A percentile compares a stretch with the other conserved stretches of the same genome.
These are phyloP conservation scores for Xylogone sp. DNA, from an alignment of 2,329 filamentous ascomycete species.

Conservation along the genomic window DNA sequence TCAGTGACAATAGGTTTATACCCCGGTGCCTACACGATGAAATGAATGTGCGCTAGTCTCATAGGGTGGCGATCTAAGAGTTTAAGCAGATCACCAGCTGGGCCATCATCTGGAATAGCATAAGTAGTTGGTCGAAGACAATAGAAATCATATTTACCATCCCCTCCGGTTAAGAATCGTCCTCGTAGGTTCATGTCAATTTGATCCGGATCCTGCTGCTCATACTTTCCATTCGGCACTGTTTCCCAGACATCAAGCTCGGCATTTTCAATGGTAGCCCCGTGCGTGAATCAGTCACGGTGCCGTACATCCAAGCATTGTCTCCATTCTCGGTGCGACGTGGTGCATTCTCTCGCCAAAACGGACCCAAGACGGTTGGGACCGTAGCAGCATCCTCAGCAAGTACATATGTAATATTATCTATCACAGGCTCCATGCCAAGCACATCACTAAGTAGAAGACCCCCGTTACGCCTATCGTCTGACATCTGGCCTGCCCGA, in stretches of 20 bases:
- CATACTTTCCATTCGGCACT: constrained; percentile 52
- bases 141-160: constrained; percentile 52
- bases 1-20: constrained; percentile 72
- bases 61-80: constrained; percentile 53
- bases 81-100: constrained; percentile 46
- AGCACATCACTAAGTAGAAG: constrained; percentile 71
- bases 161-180: constrained; percentile 53
- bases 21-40: constrained; percentile 41
- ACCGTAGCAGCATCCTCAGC: constrained; percentile 45
- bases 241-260: constrained; percentile 65
- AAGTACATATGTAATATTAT: constrained; percentile 71
- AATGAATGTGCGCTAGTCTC: constrained; percentile 57
- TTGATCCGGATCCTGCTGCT: constrained; percentile 58
- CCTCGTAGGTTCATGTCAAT: constrained; percentile 58
- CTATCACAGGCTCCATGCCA: constrained; percentile 72
- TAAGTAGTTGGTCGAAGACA: constrained; percentile 43
- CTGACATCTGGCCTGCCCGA: constrained; percentile 65
- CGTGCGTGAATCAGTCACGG: constrained; percentile 47
- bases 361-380: constrained; percentile 79
- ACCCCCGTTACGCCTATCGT: constrained; percentile 67
- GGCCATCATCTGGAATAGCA: constrained; percentile 38
- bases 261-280: constrained; percentile 51
- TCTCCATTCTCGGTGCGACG: constrained; percentile 49
- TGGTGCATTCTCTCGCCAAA: constrained; percentile 74
- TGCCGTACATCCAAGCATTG: constrained; percentile 55